Evolutionary conservation across 495 filamentous ascomycete species (phyloP).

Genomic region (Hyaloscypha finlandica): DNA sequence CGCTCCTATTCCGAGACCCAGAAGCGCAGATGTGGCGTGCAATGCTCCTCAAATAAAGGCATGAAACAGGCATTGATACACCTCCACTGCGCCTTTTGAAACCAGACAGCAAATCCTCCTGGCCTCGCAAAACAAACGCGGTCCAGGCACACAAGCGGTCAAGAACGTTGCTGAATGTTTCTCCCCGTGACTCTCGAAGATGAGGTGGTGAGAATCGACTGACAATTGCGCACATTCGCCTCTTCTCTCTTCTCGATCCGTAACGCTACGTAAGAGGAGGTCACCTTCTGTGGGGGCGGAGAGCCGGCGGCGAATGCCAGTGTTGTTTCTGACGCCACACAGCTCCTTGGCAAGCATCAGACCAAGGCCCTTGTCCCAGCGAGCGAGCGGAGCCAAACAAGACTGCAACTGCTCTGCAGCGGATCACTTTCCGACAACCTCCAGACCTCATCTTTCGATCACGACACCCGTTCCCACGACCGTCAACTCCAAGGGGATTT

Average conservation of each 20-base stretch:
- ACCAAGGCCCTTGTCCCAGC: neutral
- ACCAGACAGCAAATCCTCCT: neutral
- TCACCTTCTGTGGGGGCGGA: neutral
- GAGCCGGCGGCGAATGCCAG: neutral
- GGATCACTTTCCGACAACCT: constrained; percentile 5
- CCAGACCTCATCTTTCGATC: neutral
- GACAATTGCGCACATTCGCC: neutral
- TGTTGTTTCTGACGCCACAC: neutral
- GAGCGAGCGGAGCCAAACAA: neutral
- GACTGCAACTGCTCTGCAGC: neutral
- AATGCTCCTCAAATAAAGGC: neutral
- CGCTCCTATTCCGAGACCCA: neutral
- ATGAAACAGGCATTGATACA: constrained; percentile 9
- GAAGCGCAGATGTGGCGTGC: neutral
- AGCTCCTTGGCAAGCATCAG: neutral
- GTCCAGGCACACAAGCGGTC: neutral
- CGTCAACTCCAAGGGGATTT: neutral
- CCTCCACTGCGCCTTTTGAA: neutral
- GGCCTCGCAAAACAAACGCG: constrained; percentile 1
- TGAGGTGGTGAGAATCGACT: neutral
- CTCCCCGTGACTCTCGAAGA: neutral
- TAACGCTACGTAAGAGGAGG: neutral
- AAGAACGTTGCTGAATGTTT: neutral
- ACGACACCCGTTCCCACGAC: constrained; percentile 2
- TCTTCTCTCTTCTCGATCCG: neutral